Percentiles rank a stretch among this genome's conserved stretches.
Evolutionary conservation across 345 rosid species (phyloP).

Genomic region (Heritiera fomes): DNA sequence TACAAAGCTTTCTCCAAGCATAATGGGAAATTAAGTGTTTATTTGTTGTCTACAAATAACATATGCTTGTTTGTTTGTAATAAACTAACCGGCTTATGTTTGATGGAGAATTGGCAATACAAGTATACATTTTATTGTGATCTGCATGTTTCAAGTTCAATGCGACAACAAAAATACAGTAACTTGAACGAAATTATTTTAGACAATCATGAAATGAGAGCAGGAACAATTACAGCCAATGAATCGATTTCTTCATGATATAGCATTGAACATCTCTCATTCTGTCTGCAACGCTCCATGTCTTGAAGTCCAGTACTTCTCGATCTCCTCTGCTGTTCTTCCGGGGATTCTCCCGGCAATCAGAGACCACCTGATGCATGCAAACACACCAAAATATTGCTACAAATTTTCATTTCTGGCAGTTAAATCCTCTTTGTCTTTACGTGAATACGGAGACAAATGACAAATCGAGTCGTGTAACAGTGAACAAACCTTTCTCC

Average conservation of each 20-base stretch:
- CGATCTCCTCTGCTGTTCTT: constrained; percentile 61
- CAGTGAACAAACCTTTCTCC: constrained; percentile 33
- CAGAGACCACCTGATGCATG: constrained; percentile 51
- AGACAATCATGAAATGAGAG: not conserved
- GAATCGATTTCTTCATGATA: not conserved
- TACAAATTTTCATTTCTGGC: not conserved
- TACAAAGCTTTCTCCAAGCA: too few relatives aligned
- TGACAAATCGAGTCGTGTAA: not conserved
- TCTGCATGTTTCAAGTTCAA: not conserved
- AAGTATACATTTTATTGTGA: not conserved
- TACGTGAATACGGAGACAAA: not conserved
- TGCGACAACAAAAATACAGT: not conserved
- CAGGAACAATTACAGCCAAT: not conserved
- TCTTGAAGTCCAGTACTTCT: constrained; percentile 57
- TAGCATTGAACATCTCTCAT: not conserved
- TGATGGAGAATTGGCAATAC: too few relatives aligned
- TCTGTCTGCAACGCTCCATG: not conserved
- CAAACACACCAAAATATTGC: not conserved
- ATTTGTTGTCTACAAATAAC: too few relatives aligned
- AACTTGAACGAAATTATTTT: not conserved
- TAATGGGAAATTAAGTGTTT: too few relatives aligned
- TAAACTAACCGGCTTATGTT: too few relatives aligned
- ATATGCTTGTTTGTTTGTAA: too few relatives aligned
- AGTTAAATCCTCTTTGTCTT: not conserved
- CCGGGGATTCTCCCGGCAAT: constrained; percentile 69